Base-by-base conservation (phyloP, 202 grass and related monocot species). In the Carex sylvatica region DNA sequence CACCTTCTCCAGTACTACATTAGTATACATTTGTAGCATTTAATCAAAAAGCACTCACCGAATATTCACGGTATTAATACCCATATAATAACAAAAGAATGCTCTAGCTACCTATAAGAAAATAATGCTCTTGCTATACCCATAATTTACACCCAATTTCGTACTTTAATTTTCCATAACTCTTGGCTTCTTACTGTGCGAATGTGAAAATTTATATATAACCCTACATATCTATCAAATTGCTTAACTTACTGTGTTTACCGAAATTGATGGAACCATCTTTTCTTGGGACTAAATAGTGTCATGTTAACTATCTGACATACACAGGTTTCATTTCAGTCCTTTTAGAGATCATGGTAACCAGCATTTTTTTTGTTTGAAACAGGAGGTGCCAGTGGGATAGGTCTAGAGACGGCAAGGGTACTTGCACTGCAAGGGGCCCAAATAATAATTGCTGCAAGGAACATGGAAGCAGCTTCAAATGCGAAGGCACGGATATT, bases 391-490 rank as follows among this genome's bases (percentile, higher is more conserved):
- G 88, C 89, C 26, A 92, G 96, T 76, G 96, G 96, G 70, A 99
- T 99, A 79, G 96, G 96, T 42, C 46, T 92, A 75, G 96, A 99
- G 86, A 99, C 96, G 62, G 90, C 96, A 13, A 86, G 88, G 68
- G 91, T 99, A 9, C 86, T 99, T 1, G 96, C 93, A 14, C 83
- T 99, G 28, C 85, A 88, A 89, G 96, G 93, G 52, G 93, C 87
- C 22, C 91, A 93, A 81, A 89, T 99, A 51, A 84, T 99, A 65
- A 96, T 99, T 61, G 96, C 93, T 1, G 91, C 93, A 1, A 99
- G 96, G 65, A 99, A 99, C 88, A 96, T 92, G 18, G 88, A 95
- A 44, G 91, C 93, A 83, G 93, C 93, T 70, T 88, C 83, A 44
- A 86, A 83, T 80, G 91, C 87, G 72, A 99, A 85, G 80, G 85